Percentiles rank a stretch among this genome's conserved stretches.
These are phyloP conservation scores for Persicaria tinctoria DNA, from an alignment of 148 eudicot species.

Conservation along the genomic window DNA sequence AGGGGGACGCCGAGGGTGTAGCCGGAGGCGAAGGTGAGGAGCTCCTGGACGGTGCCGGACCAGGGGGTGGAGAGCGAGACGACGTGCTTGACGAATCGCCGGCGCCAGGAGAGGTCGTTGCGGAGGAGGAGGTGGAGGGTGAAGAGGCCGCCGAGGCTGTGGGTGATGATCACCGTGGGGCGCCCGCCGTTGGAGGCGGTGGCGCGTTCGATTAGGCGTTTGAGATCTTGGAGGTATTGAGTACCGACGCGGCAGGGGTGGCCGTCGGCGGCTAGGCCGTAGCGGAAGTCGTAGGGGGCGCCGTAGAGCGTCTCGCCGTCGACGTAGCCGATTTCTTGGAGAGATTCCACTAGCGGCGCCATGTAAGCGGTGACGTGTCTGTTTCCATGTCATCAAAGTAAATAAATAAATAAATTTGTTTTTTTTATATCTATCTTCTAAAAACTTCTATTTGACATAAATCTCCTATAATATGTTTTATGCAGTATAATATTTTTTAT, in stretches of 20 bases:
- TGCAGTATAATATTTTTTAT: too few relatives aligned
- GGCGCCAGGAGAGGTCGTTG: constrained; percentile 50
- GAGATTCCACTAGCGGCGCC: constrained; percentile 58
- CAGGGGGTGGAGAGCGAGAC: constrained; percentile 75
- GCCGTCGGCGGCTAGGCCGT: constrained; percentile 66
- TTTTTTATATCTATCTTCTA: too few relatives aligned
- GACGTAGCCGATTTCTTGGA: constrained; percentile 51
- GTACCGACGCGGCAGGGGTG: constrained; percentile 47
- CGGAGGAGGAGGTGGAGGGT: constrained; percentile 61
- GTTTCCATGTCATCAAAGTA: not conserved
- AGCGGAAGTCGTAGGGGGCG: constrained; percentile 93
- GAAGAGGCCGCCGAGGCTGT: constrained; percentile 81
- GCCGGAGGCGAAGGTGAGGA: constrained; percentile 89
- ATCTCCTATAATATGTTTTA: too few relatives aligned
- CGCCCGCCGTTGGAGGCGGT: constrained; percentile 46
- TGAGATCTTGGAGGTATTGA: constrained; percentile 59
- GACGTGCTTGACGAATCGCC: constrained; percentile 64
- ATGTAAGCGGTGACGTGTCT: constrained; percentile 61
- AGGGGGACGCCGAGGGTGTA: constrained; percentile 79
- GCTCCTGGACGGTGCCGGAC: constrained; percentile 75
- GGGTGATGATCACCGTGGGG: constrained; percentile 64
- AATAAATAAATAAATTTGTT: not conserved
- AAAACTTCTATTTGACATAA: too few relatives aligned
- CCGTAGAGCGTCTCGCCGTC: constrained; percentile 65
- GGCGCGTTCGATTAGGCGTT: constrained; percentile 52